Percentiles rank a stretch among this genome's conserved stretches.
These are phyloP conservation scores for Apiospora phragmitis DNA, from an alignment of 2,329 filamentous ascomycete genomes.

Conservation along the genomic window DNA sequence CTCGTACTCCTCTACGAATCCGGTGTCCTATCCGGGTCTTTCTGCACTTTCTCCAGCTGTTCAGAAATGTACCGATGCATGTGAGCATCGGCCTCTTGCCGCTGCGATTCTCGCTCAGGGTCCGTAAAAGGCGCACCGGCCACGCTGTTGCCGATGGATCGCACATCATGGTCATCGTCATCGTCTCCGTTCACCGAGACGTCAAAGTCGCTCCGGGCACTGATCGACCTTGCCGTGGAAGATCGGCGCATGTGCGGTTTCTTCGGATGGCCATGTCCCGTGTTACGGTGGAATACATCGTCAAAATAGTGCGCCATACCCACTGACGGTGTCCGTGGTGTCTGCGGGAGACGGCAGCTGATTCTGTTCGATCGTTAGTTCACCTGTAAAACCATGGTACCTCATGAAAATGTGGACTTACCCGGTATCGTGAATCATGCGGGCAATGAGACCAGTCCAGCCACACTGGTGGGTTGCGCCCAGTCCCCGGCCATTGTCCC, in stretches of 20 bases:
- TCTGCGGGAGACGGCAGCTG: constrained; percentile 88
- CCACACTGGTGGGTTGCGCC: constrained; percentile 94
- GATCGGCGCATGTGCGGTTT: constrained; percentile 69
- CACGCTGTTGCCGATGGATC: constrained; percentile 39
- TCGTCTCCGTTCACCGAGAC: constrained; percentile 48
- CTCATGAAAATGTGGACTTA: constrained; percentile 47
- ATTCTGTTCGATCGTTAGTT: constrained; percentile 59
- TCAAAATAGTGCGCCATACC: constrained; percentile 95
- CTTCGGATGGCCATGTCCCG: constrained; percentile 39
- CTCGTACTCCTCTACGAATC: constrained; percentile 37
- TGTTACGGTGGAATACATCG: constrained; percentile 69
- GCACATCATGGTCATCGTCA: constrained; percentile 35
- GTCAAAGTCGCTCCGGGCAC: constrained; percentile 78
- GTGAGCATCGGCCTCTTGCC: constrained; percentile 63
- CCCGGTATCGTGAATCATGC: constrained; percentile 98
- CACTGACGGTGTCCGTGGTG: constrained; percentile 80
- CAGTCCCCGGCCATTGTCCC: constrained; percentile 83
- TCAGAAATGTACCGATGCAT: constrained; percentile 81
- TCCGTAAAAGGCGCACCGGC: constrained; percentile 44
- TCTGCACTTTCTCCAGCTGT: constrained; percentile 73
- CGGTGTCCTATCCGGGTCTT: constrained; percentile 41
- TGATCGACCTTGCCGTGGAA: constrained; percentile 81
- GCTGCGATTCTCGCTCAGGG: constrained; percentile 51
- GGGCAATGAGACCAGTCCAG: constrained; percentile 93
- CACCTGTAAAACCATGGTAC: not conserved